These are phyloP conservation scores for Cercospora citrullina DNA, from an alignment of 2,329 filamentous ascomycete species.

Conservation along the genomic window DNA sequence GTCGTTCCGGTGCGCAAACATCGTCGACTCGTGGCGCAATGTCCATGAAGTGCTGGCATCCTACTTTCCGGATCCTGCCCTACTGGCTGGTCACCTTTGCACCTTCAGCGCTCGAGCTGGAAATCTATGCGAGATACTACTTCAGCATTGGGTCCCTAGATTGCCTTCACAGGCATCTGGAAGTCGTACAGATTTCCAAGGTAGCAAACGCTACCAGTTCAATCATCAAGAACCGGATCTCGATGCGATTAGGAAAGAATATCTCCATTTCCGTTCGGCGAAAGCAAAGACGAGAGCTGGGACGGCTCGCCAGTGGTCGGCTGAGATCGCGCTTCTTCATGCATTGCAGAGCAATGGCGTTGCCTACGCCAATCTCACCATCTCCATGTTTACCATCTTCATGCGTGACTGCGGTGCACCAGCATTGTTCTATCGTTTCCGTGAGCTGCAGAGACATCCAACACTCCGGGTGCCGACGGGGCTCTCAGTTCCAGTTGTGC, in stretches of 20 bases:
- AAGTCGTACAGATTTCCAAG: not conserved
- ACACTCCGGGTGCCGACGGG: constrained; percentile 4
- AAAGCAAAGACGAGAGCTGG: not conserved
- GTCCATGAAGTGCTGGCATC: constrained; percentile 15
- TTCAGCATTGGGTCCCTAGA: constrained; percentile 13
- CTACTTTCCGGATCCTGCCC: constrained; percentile 6
- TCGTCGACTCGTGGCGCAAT: constrained; percentile 6
- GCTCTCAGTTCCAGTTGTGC: constrained; percentile 3
- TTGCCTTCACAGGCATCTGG: not conserved
- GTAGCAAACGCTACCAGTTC: not conserved
- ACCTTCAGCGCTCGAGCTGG: not conserved
- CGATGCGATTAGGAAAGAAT: constrained; percentile 4
- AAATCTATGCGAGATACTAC: constrained; percentile 13
- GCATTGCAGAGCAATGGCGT: constrained; percentile 13
- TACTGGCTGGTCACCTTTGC: constrained; percentile 10
- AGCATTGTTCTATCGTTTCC: constrained; percentile 9
- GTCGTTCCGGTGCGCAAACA: not conserved
- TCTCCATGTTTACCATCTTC: constrained; percentile 7
- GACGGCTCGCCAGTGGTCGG: not conserved
- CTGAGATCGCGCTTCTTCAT: constrained; percentile 10
- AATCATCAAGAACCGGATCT: not conserved
- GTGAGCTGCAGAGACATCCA: constrained; percentile 8
- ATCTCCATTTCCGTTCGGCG: not conserved
- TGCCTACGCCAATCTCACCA: not conserved
- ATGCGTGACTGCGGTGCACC: not conserved